Conservation (phyloP, 2,329 filamentous ascomycete species). For the Coniochaeta ligniaria region DNA sequence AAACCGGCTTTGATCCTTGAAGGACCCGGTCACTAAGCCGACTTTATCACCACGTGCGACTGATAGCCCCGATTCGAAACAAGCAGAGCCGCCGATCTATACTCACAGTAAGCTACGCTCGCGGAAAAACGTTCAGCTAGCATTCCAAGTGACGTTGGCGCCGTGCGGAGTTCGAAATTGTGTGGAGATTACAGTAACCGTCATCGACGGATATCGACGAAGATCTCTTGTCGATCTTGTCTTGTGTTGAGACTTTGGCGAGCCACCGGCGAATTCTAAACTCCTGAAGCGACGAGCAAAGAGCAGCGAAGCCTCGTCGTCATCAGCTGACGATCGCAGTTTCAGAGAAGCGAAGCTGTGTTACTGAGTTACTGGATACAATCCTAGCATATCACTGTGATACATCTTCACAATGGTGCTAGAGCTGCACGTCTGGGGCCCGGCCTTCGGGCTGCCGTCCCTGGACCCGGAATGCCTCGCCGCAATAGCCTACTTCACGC, state of each 20-base stretch:
- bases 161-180: background rate
- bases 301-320: background rate
- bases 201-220: background rate
- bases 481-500: slow-evolving; percentile 67
- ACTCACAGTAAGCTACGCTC: background rate
- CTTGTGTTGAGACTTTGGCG: background rate
- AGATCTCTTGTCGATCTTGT: background rate
- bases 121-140: background rate
- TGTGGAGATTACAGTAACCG: background rate
- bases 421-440: slow-evolving; percentile 84
- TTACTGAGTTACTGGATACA: background rate
- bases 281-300: background rate
- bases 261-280: background rate
- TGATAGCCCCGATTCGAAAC: background rate
- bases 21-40: background rate
- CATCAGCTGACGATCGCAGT: background rate
- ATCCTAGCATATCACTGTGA: background rate
- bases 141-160: background rate
- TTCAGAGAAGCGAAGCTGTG: background rate
- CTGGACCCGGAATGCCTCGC: slow-evolving; percentile 89
- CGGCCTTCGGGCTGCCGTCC: slow-evolving; percentile 81
- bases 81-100: background rate
- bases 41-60: background rate
- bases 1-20: background rate
- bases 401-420: slow-evolving; percentile 24